phyloP scores from a whole-genome alignment of 108 stramenopile species.

The Chaetoceros muelleri region DNA sequence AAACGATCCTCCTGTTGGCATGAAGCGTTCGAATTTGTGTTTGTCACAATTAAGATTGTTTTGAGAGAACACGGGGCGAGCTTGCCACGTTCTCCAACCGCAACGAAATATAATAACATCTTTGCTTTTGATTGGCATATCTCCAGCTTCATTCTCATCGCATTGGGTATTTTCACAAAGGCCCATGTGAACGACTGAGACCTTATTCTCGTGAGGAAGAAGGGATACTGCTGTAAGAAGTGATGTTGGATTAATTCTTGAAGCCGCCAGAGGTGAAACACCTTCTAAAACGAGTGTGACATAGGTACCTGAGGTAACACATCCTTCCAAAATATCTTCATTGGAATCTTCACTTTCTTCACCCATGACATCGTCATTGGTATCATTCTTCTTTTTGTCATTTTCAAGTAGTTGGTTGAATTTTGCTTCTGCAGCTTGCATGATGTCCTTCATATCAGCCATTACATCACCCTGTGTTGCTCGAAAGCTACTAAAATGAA shows the following conservation, averaged over 20 bases:
- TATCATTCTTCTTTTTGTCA: slow-evolving; percentile 5
- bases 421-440: slow-evolving; percentile 32
- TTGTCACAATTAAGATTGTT: slow-evolving; percentile 96
- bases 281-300: slow-evolving; percentile 72
- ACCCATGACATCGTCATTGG: slow-evolving; percentile 10
- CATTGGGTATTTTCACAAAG: slow-evolving; percentile 57
- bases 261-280: slow-evolving; percentile 41
- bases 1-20: slow-evolving; percentile 80
- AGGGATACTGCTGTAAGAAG: slow-evolving; percentile 72
- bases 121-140: slow-evolving; percentile 80
- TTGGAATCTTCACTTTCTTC: slow-evolving; percentile 57
- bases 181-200: slow-evolving; percentile 92
- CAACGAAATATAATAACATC: slow-evolving; percentile 85
- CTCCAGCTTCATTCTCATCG: slow-evolving; percentile 22
- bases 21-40: slow-evolving; percentile 95
- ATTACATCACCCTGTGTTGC: slow-evolving; percentile 72
- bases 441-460: slow-evolving; percentile 57
- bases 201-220: slow-evolving; percentile 93
- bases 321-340: slow-evolving; percentile 56
- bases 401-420: slow-evolving; percentile 24
- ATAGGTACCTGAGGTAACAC: slow-evolving; percentile 79
- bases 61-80: slow-evolving; percentile 90
- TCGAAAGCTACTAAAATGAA: slow-evolving; percentile 84
- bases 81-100: slow-evolving; percentile 90
- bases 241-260: slow-evolving; percentile 24